Evolutionary conservation across 2,329 filamentous ascomycete species (phyloP).

Genomic region (Fusarium virguliforme): DNA sequence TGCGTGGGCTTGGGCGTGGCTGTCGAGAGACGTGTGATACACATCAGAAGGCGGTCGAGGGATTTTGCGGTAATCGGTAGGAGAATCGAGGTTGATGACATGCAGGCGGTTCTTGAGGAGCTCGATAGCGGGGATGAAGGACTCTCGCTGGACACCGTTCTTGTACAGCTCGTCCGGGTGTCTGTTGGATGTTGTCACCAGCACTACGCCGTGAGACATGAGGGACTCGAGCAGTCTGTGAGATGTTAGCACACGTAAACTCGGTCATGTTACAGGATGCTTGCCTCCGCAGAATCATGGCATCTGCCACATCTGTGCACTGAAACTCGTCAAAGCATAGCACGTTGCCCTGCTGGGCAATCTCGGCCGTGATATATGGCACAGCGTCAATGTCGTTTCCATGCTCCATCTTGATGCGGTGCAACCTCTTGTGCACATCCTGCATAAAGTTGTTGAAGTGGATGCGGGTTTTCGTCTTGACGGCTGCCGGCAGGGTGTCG

Average conservation of each 20-base stretch:
- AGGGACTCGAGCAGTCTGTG: constrained; percentile 84
- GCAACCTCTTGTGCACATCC: constrained; percentile 91
- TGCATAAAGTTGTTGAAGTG: constrained; percentile 99
- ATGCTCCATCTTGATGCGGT: constrained; percentile 89
- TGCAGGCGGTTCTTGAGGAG: constrained; percentile 87
- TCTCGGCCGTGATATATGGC: constrained; percentile 94
- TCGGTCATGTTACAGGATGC: constrained; percentile 17
- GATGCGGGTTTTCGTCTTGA: constrained; percentile 89
- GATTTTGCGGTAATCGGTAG: constrained; percentile 97
- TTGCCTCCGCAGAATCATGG: constrained; percentile 92
- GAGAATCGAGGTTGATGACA: constrained; percentile 94
- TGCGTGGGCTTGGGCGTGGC: constrained; percentile 83
- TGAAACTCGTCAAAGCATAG: constrained; percentile 99
- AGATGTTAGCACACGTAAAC: constrained; percentile 32
- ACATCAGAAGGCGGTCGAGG: constrained; percentile 93
- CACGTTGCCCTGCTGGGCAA: constrained; percentile 87
- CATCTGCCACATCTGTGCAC: constrained; percentile 97
- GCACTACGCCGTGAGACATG: constrained; percentile 96
- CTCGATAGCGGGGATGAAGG: constrained; percentile 95
- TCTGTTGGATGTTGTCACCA: constrained; percentile 97
- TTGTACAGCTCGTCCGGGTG: constrained; percentile 97
- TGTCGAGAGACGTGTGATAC: constrained; percentile 90
- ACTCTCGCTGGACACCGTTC: constrained; percentile 96
- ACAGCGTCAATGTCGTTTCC: constrained; percentile 92
- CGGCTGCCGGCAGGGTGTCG: constrained; percentile 87